Conservation (phyloP, 108 stramenopile genomes). For the Parmales sp. region DNA sequence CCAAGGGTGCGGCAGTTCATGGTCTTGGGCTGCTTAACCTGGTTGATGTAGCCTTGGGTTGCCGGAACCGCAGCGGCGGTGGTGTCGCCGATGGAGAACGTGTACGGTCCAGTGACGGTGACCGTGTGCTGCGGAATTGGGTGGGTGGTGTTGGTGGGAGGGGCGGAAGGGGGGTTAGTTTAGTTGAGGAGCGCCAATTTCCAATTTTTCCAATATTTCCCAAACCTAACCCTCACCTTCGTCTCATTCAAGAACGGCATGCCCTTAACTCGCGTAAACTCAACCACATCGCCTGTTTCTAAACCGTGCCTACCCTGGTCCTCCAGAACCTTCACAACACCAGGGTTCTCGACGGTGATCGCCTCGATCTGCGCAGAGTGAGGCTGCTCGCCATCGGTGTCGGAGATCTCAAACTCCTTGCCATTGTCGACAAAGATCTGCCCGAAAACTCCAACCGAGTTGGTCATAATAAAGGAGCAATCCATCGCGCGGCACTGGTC, state of each 20-base stretch:
- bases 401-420: constrained; percentile 63
- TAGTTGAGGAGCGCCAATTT: no score
- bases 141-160: no score
- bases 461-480: constrained; percentile 64
- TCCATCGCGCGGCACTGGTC: constrained; percentile 51
- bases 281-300: constrained; percentile 84
- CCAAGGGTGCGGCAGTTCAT: constrained; percentile 69
- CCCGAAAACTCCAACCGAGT: constrained; percentile 74
- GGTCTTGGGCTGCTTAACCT: constrained; percentile 80
- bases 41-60: constrained; percentile 82
- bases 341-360: constrained; percentile 49
- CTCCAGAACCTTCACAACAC: constrained; percentile 85
- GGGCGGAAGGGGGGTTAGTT: no score
- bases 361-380: constrained; percentile 74
- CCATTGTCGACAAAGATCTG: constrained; percentile 95
- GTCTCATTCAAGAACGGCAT: constrained; percentile 45
- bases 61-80: neutral
- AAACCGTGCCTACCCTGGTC: constrained; percentile 93
- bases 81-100: constrained; percentile 66
- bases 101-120: constrained; percentile 78
- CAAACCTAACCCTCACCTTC: no score
- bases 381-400: constrained; percentile 86
- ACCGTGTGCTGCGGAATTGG: constrained; percentile 62
- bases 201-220: no score
- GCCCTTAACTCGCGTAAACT: constrained; percentile 77